Percentiles rank a stretch among this genome's conserved stretches.
Evolutionary conservation across 495 filamentous ascomycete species (phyloP).

Genomic region (Copromyces sp.): DNA sequence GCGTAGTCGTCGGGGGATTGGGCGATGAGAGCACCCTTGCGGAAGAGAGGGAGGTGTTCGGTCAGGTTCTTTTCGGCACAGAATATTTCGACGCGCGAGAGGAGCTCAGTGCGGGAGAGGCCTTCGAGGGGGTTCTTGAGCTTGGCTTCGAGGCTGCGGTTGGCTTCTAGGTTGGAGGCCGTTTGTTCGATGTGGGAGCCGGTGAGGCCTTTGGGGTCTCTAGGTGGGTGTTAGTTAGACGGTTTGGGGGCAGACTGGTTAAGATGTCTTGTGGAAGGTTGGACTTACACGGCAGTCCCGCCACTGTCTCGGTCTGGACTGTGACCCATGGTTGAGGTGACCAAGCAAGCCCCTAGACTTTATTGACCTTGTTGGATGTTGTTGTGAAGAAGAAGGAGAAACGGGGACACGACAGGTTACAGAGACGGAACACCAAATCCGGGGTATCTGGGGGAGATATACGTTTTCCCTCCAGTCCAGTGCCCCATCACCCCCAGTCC

Average conservation of each 20-base stretch:
- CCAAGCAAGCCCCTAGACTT: background rate
- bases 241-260: background rate
- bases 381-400: background rate
- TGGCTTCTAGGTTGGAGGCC: constrained; percentile 29
- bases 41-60: constrained; percentile 40
- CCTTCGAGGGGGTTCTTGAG: constrained; percentile 49
- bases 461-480: background rate
- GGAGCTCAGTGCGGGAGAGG: constrained; percentile 40
- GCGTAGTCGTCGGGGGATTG: constrained; percentile 48
- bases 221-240: background rate
- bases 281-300: background rate
- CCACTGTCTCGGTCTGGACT: background rate
- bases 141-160: constrained; percentile 38
- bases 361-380: background rate
- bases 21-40: constrained; percentile 56
- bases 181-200: constrained; percentile 27
- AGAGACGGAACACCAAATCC: background rate
- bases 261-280: background rate
- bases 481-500: background rate
- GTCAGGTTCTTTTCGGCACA: constrained; percentile 39
- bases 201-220: constrained; percentile 22
- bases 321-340: background rate
- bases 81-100: constrained; percentile 46
- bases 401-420: background rate
- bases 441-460: background rate